Evolutionary conservation across 2,329 filamentous ascomycete genomes (phyloP).

Genomic region (Sphaerulina vaccinii): DNA sequence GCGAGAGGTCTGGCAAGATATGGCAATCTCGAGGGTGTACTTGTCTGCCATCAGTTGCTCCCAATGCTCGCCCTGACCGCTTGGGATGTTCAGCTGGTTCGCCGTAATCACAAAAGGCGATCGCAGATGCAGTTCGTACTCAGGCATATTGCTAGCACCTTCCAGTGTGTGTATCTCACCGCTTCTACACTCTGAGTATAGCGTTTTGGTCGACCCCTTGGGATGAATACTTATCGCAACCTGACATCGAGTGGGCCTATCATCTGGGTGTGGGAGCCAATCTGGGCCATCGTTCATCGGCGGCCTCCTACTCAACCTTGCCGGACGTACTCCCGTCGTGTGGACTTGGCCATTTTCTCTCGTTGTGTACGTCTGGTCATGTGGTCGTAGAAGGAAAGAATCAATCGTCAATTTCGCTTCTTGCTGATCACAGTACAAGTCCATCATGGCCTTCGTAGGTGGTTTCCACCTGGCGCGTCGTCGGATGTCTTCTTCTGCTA

Average conservation of each 20-base stretch:
- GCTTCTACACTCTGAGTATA: slow-evolving; percentile 16
- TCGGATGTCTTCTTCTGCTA: background rate
- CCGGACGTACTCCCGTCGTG: background rate
- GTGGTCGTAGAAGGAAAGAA: slow-evolving; percentile 3
- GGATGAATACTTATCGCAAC: slow-evolving; percentile 24
- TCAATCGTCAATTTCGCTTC: slow-evolving; percentile 2
- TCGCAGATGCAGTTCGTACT: slow-evolving; percentile 29
- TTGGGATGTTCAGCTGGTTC: slow-evolving; percentile 23
- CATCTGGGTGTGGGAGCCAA: slow-evolving; percentile 28
- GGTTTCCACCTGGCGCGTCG: slow-evolving; percentile 16
- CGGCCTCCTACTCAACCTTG: background rate
- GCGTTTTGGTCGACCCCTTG: slow-evolving; percentile 7
- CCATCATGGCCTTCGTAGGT: slow-evolving; percentile 8
- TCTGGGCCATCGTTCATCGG: slow-evolving; percentile 7
- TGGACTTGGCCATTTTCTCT: too few relatives aligned
- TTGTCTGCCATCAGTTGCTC: slow-evolving; percentile 23
- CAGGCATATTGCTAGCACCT: background rate
- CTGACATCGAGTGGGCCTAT: slow-evolving; percentile 23
- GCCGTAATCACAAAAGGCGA: slow-evolving; percentile 28
- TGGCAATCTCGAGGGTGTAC: slow-evolving; percentile 29
- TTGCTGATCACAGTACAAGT: background rate
- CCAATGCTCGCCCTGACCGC: slow-evolving; percentile 22
- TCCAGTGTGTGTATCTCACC: slow-evolving; percentile 21
- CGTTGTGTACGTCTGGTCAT: too few relatives aligned
- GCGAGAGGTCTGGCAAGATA: slow-evolving; percentile 34